Evolutionary conservation across 768 basidiomycete genomes (phyloP), one percentile per base, ranked within the genome.

Genomic region (Suillus placidus): DNA sequence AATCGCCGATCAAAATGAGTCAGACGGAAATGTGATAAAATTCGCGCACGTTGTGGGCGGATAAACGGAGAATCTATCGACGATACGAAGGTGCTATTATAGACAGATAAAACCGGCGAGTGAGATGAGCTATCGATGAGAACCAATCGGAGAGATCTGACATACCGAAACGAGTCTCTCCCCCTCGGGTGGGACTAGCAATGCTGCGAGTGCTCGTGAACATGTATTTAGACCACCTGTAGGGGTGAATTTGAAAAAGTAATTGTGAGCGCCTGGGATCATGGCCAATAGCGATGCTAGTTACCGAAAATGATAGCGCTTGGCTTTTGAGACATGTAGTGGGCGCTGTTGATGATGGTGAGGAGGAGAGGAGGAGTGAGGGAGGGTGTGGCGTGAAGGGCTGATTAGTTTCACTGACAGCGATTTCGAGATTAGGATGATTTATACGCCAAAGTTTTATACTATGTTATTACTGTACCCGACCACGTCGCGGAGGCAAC

Each of bases 151-250:
- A 45, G 54, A 42, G 47, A 45, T 64, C 52, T 60, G 30, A 78
- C 89, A 62, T 74, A 94, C 93, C 61, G 89, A 88, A 61, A 93
- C 93, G 32, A 92, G 81, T 34, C 87, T 78, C 66, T 88, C 87
- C 43, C 88, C 91, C 40, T 88, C 80, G 8, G 85, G 71, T 3
- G 92, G 91, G 43, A 92, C 86, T 16, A 95, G 84, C 47, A 83
- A 77, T 61, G 84, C 80, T 43, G 90, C 89, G 61, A 95, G 85
- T 58, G 88, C 83, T 60, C 93, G 85, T 10, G 93, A 88, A 74
- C 82, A 90, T 62, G 90, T 92, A 79, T 93, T 93, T 69, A 94
- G 78, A 62, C 93, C 93, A 68, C 93, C 93, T 94, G 69, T 0
- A 37, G 10, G 4, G 20, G 61, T 57, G 66, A 65, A 63, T 42